A percentile compares a stretch with the other conserved stretches of the same genome.
These are phyloP conservation scores for Neofusicoccum ribis DNA, from an alignment of 2,329 filamentous ascomycete genomes.

Conservation along the genomic window DNA sequence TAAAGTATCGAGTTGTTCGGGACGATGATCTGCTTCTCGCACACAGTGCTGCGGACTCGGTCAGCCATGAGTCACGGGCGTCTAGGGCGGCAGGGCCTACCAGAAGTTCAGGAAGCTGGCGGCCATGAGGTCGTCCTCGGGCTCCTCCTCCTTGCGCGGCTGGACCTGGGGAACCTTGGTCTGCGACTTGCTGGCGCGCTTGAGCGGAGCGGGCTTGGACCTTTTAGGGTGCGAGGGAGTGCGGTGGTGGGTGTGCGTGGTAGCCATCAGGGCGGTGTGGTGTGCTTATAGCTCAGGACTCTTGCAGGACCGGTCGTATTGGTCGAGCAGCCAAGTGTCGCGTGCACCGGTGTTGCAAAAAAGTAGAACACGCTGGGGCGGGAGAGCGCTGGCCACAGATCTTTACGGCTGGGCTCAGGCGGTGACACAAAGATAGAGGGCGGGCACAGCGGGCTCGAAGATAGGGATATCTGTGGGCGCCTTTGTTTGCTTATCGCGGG, in stretches of 20 bases:
- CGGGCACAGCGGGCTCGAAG: not conserved
- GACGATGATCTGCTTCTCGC: slow-evolving; percentile 65
- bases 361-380: not conserved
- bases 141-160: slow-evolving; percentile 33
- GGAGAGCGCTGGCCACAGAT: not conserved
- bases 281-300: slow-evolving; percentile 21
- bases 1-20: slow-evolving; percentile 62
- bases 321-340: slow-evolving; percentile 14
- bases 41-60: slow-evolving; percentile 54
- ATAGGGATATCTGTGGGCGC: slow-evolving; percentile 15
- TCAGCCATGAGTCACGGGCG: slow-evolving; percentile 1
- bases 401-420: not conserved
- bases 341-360: slow-evolving; percentile 7
- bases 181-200: slow-evolving; percentile 29
- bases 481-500: slow-evolving; percentile 20
- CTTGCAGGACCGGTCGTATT: slow-evolving; percentile 13
- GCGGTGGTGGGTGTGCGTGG: slow-evolving; percentile 27
- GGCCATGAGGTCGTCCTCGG: slow-evolving; percentile 53
- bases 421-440: slow-evolving; percentile 11
- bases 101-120: slow-evolving; percentile 56
- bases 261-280: slow-evolving; percentile 30
- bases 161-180: slow-evolving; percentile 23
- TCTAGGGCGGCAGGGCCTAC: slow-evolving; percentile 31
- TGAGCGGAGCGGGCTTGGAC: slow-evolving; percentile 35
- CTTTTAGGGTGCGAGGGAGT: slow-evolving; percentile 31